phyloP scores from a whole-genome alignment of 2,329 filamentous ascomycete species.

The Ophiostoma ips region DNA sequence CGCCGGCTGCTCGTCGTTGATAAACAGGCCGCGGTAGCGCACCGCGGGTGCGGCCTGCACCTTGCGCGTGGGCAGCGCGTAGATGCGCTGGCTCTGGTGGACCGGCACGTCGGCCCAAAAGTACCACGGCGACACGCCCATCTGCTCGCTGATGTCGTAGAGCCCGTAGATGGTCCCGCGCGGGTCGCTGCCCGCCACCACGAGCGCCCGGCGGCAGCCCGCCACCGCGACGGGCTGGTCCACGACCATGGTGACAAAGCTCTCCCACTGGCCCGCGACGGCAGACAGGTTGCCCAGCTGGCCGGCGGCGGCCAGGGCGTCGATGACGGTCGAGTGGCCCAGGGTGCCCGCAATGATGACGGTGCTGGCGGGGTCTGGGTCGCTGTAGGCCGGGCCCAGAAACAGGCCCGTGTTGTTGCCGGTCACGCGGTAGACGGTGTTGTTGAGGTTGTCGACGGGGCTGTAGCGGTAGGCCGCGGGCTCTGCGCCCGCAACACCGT shows the following conservation, averaged over 20 bases:
- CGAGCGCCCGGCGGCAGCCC: constrained; percentile 43
- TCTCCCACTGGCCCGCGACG: constrained; percentile 54
- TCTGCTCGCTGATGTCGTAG: constrained; percentile 60
- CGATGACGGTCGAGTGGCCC: constrained; percentile 48
- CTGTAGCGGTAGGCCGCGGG: constrained; percentile 28
- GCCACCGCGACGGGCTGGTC: constrained; percentile 41
- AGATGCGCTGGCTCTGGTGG: constrained; percentile 35
- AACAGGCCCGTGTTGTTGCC: constrained; percentile 24
- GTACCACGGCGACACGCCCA: constrained; percentile 58
- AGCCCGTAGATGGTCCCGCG: constrained; percentile 56
- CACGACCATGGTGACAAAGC: constrained; percentile 47
- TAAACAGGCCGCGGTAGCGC: constrained; percentile 55
- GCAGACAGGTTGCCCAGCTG: constrained; percentile 40
- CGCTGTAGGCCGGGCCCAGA: constrained; percentile 29
- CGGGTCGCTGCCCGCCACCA: constrained; percentile 53
- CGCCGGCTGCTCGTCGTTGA: constrained; percentile 57
- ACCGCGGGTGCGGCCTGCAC: constrained; percentile 46
- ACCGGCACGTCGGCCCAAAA: constrained; percentile 51
- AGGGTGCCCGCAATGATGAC: constrained; percentile 57
- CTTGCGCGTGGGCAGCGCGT: constrained; percentile 38
- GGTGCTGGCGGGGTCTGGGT: constrained; percentile 29
- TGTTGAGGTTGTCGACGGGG: constrained; percentile 31
- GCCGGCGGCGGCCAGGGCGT: constrained; percentile 37
- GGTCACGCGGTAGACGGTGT: constrained; percentile 32
- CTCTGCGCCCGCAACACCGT: constrained; percentile 25